phyloP scores from a whole-genome alignment of 305 asterid species.

The Andrographis paniculata region DNA sequence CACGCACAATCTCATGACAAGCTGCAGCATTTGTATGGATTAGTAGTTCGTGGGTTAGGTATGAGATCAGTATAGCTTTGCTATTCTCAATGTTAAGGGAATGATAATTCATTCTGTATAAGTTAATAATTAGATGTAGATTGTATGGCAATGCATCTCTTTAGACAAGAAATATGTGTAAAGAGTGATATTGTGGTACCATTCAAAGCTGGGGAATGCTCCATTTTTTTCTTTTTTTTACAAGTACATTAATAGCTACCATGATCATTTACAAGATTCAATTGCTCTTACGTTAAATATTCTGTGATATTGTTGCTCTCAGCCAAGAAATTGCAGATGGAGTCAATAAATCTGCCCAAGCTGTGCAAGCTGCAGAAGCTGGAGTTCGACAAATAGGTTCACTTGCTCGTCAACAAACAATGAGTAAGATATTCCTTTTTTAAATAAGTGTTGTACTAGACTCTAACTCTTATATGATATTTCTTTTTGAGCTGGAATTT shows the following conservation, averaged over 20 bases:
- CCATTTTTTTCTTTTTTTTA: no score
- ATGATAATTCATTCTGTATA: no score
- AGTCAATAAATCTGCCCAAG: slow-evolving; percentile 83
- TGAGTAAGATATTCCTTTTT: slow-evolving; percentile 45
- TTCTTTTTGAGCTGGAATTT: slow-evolving; percentile 12
- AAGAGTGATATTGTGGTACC: background rate
- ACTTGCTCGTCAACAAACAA: slow-evolving; percentile 67
- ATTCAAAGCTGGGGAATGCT: no score
- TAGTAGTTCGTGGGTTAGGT: no score
- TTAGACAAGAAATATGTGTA: background rate
- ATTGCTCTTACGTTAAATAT: no score
- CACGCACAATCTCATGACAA: no score
- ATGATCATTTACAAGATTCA: background rate
- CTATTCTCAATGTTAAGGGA: no score
- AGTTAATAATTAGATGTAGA: no score
- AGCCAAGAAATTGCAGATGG: slow-evolving; percentile 91
- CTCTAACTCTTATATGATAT: background rate
- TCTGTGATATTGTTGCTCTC: slow-evolving; percentile 16
- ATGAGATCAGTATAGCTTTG: no score
- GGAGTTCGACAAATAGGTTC: slow-evolving; percentile 83
- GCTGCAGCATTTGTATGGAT: no score
- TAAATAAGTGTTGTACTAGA: background rate
- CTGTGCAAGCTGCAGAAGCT: slow-evolving; percentile 87
- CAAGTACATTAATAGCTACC: background rate
- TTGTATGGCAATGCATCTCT: background rate